These are phyloP conservation scores for Lactifluus volemus DNA, from an alignment of 768 basidiomycete species.

Conservation along the genomic window DNA sequence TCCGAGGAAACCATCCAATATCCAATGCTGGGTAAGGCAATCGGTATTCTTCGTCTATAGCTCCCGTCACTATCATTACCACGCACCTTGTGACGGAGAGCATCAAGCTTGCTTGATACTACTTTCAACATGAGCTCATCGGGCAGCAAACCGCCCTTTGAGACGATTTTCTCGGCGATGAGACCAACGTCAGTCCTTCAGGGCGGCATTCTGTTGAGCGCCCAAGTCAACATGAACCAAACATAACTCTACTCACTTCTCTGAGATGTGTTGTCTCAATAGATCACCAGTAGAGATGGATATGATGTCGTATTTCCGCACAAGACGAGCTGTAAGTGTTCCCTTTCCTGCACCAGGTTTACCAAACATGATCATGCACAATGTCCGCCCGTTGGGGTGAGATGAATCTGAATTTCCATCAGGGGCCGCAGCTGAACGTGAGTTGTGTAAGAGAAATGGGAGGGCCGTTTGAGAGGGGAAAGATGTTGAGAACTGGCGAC, in stretches of 20 bases:
- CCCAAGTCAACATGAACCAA: not conserved
- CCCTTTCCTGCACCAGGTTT: constrained; percentile 85
- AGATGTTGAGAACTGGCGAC: constrained; percentile 26
- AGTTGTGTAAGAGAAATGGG: constrained; percentile 33
- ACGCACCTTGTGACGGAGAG: constrained; percentile 54
- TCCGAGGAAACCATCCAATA: constrained; percentile 92
- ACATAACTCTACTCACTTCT: constrained; percentile 34
- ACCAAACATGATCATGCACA: constrained; percentile 70
- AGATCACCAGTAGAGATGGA: constrained; percentile 80
- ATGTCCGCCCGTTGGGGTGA: constrained; percentile 21
- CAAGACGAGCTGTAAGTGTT: constrained; percentile 65
- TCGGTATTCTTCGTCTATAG: not conserved
- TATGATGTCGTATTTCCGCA: constrained; percentile 72
- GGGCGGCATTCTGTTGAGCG: not conserved
- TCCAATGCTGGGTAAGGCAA: constrained; percentile 59
- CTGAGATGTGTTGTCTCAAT: constrained; percentile 73
- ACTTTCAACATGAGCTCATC: constrained; percentile 77
- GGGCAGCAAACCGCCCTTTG: constrained; percentile 64
- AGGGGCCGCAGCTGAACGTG: constrained; percentile 10
- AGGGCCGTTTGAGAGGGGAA: constrained; percentile 33
- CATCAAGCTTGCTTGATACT: constrained; percentile 62
- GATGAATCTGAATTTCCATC: constrained; percentile 12
- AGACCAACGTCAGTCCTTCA: constrained; percentile 59
- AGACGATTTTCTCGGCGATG: constrained; percentile 71
- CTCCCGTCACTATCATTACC: not conserved